These are phyloP conservation scores for Syncephalastrum racemosum DNA, from an alignment of 371 early-diverging fungal species.

Conservation along the genomic window DNA sequence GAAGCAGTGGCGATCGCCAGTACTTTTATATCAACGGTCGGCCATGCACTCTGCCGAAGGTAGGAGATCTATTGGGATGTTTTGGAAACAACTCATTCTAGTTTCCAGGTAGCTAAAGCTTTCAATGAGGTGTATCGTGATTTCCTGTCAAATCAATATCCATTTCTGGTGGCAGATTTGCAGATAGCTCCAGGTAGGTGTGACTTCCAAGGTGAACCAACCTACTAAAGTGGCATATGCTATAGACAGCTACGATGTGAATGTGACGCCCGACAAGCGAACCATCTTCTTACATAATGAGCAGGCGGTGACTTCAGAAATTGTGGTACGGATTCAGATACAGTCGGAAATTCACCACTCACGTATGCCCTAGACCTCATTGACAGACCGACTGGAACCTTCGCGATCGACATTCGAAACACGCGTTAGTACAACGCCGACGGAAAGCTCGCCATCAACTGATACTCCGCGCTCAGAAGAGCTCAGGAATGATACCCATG, in stretches of 20 bases:
- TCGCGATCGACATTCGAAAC: conserved; percentile 54
- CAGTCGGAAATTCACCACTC: too few species aligned
- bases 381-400: conserved; percentile 58
- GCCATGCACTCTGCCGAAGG: conserved; percentile 83
- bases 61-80: conserved; percentile 13
- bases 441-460: not conserved
- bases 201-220: not conserved
- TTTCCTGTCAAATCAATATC: conserved; percentile 73
- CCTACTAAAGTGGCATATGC: not conserved
- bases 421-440: conserved; percentile 1
- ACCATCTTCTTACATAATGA: conserved; percentile 85
- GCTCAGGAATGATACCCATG: not conserved
- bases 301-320: conserved; percentile 27
- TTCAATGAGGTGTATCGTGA: conserved; percentile 82
- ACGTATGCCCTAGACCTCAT: conserved; percentile 22
- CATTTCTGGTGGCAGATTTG: conserved; percentile 77
- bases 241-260: conserved; percentile 74
- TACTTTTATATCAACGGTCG: conserved; percentile 87
- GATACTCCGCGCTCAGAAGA: not conserved
- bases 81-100: not conserved
- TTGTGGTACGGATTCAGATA: conserved; percentile 39
- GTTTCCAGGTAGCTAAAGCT: conserved; percentile 42
- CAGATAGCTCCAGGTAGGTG: conserved; percentile 52
- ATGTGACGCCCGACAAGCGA: conserved; percentile 95
- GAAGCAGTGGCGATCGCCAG: conserved; percentile 82